A percentile compares a stretch with the other conserved stretches of the same genome.
Conservation (phyloP, 805 yeast species). For the Metschnikowia aberdeeniae region DNA sequence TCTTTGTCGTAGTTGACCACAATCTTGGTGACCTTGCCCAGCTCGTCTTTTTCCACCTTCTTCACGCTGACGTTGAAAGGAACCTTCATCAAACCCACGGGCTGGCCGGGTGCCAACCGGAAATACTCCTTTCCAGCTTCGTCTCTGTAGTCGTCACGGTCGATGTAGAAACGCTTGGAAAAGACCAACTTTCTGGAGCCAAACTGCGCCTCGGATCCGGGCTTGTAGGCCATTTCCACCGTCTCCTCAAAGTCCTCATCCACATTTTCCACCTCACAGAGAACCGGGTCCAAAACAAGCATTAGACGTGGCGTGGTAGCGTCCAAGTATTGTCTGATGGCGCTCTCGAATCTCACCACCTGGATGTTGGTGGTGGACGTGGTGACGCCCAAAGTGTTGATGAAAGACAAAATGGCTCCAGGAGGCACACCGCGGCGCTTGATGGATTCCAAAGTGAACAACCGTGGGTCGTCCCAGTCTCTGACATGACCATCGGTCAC, state of each 20-base stretch:
- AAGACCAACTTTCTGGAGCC: constrained; percentile 65
- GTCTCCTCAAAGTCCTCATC: constrained; percentile 67
- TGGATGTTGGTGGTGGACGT: constrained; percentile 91
- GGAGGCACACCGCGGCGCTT: constrained; percentile 99
- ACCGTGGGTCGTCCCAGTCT: constrained; percentile 98
- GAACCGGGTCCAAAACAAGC: constrained; percentile 86
- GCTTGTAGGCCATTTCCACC: constrained; percentile 82
- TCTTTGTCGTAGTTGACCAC: constrained; percentile 72
- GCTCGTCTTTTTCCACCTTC: constrained; percentile 56
- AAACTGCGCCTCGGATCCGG: constrained; percentile 61
- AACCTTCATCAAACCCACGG: constrained; percentile 91
- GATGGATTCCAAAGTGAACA: constrained; percentile 90
- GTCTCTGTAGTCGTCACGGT: constrained; percentile 76
- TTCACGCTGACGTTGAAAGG: constrained; percentile 77
- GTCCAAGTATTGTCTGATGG: constrained; percentile 85
- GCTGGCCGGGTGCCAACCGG: constrained; percentile 89
- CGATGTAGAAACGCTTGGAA: constrained; percentile 76
- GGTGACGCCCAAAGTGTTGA: constrained; percentile 95
- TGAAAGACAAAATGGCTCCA: constrained; percentile 89
- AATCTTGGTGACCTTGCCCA: constrained; percentile 64
- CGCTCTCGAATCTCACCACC: constrained; percentile 80
- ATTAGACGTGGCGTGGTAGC: constrained; percentile 89
- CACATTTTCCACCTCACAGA: constrained; percentile 76
- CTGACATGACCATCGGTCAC: constrained; percentile 79
- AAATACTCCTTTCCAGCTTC: constrained; percentile 68